These are phyloP conservation scores for Hyparrhenia diplandra DNA, from an alignment of 176 grass and related monocot genomes.

Conservation along the genomic window DNA sequence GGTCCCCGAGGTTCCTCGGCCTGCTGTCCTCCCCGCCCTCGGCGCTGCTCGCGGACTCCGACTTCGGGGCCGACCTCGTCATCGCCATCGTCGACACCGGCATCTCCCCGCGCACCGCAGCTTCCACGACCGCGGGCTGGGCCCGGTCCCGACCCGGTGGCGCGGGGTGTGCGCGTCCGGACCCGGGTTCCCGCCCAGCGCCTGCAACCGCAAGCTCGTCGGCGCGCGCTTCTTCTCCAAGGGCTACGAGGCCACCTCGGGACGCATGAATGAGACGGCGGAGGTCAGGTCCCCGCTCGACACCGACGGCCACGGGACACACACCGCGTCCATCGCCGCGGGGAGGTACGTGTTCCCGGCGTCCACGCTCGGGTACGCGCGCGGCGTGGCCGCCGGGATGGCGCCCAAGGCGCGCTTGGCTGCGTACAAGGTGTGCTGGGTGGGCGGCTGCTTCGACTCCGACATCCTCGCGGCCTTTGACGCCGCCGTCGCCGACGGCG, in stretches of 20 bases:
- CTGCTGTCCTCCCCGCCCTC: constrained; percentile 75
- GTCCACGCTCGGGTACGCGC: constrained; percentile 84
- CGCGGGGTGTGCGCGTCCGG: constrained; percentile 60
- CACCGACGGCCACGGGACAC: constrained; percentile 79
- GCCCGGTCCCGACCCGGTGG: constrained; percentile 52
- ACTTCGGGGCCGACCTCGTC: constrained; percentile 82
- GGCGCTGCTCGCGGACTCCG: constrained; percentile 75
- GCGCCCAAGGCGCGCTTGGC: constrained; percentile 91
- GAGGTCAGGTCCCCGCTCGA: constrained; percentile 81
- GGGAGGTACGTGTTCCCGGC: constrained; percentile 94
- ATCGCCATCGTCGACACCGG: constrained; percentile 82
- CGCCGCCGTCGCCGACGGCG: constrained; percentile 74
- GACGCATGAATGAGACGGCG: constrained; percentile 78
- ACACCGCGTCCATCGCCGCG: constrained; percentile 86
- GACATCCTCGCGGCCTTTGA: constrained; percentile 97
- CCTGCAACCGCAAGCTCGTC: constrained; percentile 88
- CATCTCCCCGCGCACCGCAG: constrained; percentile 66
- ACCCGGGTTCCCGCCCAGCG: constrained; percentile 45
- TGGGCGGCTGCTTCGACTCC: constrained; percentile 78
- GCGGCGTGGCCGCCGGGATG: constrained; percentile 88
- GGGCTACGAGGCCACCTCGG: constrained; percentile 82
- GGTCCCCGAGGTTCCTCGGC: constrained; percentile 65
- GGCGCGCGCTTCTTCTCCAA: constrained; percentile 75
- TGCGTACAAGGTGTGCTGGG: constrained; percentile 94
- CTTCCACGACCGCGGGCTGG: constrained; percentile 65